Percentiles rank a stretch among this genome's conserved stretches.
Conservation (phyloP, 306 rosid genomes). For the Vigna angularis region DNA sequence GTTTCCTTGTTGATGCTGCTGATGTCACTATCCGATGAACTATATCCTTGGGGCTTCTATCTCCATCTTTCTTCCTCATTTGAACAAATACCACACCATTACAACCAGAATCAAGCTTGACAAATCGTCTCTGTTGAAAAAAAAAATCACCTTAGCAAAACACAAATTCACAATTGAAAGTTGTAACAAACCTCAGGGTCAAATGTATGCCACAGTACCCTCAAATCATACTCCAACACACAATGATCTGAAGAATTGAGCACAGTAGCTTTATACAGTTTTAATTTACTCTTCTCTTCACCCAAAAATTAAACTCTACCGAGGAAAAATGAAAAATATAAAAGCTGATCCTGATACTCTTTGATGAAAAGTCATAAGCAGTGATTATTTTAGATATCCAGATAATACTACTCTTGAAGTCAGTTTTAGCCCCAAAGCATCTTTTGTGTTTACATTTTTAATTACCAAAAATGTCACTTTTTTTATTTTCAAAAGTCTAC, state of each 20-base stretch:
- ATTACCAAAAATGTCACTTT: not conserved
- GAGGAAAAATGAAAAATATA: not conserved
- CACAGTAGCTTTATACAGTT: not conserved
- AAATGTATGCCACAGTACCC: not conserved
- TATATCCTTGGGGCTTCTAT: constrained; percentile 74
- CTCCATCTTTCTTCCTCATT: constrained; percentile 81
- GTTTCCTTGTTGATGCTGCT: constrained; percentile 81
- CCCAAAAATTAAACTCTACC: constrained; percentile 8
- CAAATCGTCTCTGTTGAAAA: constrained; percentile 67
- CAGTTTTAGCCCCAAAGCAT: constrained; percentile 6
- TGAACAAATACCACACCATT: constrained; percentile 90
- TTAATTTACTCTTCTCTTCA: constrained; percentile 9
- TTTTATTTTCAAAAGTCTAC: not conserved
- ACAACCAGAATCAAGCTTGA: constrained; percentile 89
- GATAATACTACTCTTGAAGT: constrained; percentile 7
- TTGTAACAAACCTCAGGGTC: constrained; percentile 15
- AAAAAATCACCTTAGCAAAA: constrained; percentile 38
- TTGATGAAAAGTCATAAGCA: not conserved
- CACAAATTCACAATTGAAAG: constrained; percentile 31
- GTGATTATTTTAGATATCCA: not conserved
- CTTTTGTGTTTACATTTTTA: constrained; percentile 1
- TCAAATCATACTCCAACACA: constrained; percentile 1
- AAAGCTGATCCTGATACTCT: not conserved
- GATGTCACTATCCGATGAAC: constrained; percentile 81
- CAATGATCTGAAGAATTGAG: not conserved